Base-by-base conservation (phyloP, 1,284 basidiomycete genomes). In the Ustilago shanxiensis region DNA sequence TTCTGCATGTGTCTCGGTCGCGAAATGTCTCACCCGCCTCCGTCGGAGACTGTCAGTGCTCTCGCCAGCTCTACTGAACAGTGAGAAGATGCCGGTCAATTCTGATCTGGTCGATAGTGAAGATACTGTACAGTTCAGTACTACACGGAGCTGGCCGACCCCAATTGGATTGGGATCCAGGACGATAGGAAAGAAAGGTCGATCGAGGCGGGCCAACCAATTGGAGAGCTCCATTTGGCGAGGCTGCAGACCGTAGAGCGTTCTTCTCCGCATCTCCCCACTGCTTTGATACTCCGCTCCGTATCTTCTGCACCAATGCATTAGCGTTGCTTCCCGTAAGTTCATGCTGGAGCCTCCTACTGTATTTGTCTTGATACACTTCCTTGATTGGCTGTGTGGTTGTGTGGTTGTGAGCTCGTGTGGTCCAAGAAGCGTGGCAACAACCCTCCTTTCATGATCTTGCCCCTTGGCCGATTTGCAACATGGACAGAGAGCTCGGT, bases 251-350 rank as follows among this genome's bases (percentile, higher is more conserved):
- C 18, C 22, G n/a, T 6, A 45, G 44, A 50, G 24, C 39, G 37
- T 37, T 41, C 54, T 56, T 56, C 54, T 56, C 18, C 54, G 51
- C 35, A 3, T 50, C 49, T 26, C 26, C n/a, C 26, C 49, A 18
- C 20, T 1, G 28, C 9, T 37, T 56, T 56, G 37, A 56, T 9
- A 56, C 39, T 44, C 39, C 39, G 39, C 20, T 26, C 31, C 26
- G 54, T 39, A 29, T 45, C 37, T 9, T 29, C 37, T 35, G 39
- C 44, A 45, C 44, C n/a, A 20, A 4, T n/a, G 22, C 54, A n/a
- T 44, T 56, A 56, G 54, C 39, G 35, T 44, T 29, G 44, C 54
- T 28, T 44, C 26, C 39, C 26, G 53, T 33, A 56, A 22, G 8
- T 26, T 24, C 49, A 31, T 50, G 49, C 14, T 37, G 35, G 9